phyloP scores from a whole-genome alignment of 2,329 filamentous ascomycete genomes.

The Cladobotryum mycophilum region DNA sequence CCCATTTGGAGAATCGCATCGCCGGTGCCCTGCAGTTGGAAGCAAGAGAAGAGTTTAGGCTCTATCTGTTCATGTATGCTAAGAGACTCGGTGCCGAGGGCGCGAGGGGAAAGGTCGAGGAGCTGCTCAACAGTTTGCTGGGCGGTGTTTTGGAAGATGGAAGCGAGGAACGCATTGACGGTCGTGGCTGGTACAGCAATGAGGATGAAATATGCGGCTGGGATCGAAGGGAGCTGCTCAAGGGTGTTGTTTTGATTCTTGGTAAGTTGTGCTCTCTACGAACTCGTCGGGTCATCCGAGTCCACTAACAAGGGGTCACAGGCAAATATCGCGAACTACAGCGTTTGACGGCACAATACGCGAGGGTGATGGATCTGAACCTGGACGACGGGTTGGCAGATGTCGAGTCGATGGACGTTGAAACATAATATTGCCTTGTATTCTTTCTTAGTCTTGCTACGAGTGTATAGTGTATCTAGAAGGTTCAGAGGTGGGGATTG shows the following conservation, averaged over 20 bases:
- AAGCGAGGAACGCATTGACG: conserved; percentile 24
- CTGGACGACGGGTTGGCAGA: conserved; percentile 39
- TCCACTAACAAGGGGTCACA: conserved; percentile 36
- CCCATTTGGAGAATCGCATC: conserved; percentile 90
- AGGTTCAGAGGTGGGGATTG: not conserved
- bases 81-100: conserved; percentile 92
- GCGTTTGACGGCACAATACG: conserved; percentile 90
- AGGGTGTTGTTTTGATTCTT: conserved; percentile 85
- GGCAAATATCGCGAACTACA: conserved; percentile 95
- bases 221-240: conserved; percentile 80
- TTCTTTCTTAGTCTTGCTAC: not conserved
- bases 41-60: conserved; percentile 83
- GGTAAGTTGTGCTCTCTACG: conserved; percentile 51
- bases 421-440: conserved; percentile 20
- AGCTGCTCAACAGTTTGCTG: conserved; percentile 75
- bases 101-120: conserved; percentile 81
- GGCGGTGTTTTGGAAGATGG: conserved; percentile 61
- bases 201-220: conserved; percentile 80
- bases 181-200: conserved; percentile 56
- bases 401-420: conserved; percentile 39
- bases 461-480: not conserved
- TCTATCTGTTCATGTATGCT: conserved; percentile 97
- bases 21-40: conserved; percentile 81
- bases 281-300: not conserved
- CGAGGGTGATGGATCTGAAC: conserved; percentile 66